Conservation (phyloP, 169 alveolate species). For the Gregarina niphandrodes region DNA sequence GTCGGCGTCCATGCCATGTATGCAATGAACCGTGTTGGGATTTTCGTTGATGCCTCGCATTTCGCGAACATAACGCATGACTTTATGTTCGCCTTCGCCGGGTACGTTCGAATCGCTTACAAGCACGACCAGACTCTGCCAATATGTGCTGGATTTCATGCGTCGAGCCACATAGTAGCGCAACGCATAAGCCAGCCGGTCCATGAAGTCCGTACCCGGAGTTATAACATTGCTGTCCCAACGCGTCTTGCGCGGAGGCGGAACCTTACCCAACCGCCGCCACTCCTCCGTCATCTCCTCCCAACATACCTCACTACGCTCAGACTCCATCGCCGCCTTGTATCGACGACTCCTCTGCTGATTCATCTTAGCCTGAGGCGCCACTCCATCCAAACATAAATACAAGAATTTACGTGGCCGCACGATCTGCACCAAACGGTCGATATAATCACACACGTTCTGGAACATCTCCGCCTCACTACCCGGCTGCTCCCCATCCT, state of each 20-base stretch:
- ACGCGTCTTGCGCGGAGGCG: background rate
- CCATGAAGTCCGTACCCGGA: constrained; percentile 98
- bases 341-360: constrained; percentile 86
- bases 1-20: constrained; percentile 98
- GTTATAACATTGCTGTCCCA: constrained; percentile 95
- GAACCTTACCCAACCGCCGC: background rate
- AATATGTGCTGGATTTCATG: constrained; percentile 52
- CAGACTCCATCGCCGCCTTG: constrained; percentile 7
- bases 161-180: constrained; percentile 58
- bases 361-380: constrained; percentile 99
- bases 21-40: constrained; percentile 76
- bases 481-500: constrained; percentile 11
- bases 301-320: background rate
- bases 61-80: constrained; percentile 74
- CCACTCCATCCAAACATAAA: constrained; percentile 81
- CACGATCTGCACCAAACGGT: constrained; percentile 53
- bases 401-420: constrained; percentile 73
- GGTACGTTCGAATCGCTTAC: constrained; percentile 88
- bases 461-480: constrained; percentile 10
- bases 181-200: constrained; percentile 40
- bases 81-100: constrained; percentile 99
- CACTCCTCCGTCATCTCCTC: background rate
- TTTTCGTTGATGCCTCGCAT: constrained; percentile 16
- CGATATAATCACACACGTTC: constrained; percentile 5
- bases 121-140: constrained; percentile 65